Conservation (phyloP, 192 early-diverging fungal species). For the Coemansia sp. region DNA sequence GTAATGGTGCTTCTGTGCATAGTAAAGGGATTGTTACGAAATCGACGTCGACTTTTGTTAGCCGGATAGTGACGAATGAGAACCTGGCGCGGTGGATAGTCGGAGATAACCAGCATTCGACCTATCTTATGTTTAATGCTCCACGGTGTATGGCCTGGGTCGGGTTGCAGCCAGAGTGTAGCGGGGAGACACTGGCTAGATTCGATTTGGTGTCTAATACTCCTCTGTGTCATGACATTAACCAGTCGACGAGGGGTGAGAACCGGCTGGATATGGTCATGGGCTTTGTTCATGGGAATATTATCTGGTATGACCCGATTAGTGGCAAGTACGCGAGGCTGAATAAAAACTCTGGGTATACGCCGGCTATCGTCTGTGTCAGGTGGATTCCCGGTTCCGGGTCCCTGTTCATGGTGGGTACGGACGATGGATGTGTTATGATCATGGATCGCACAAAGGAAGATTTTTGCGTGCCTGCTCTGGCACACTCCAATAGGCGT, state of each 20-base stretch:
- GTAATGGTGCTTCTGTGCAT: constrained; percentile 32
- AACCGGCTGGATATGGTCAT: constrained; percentile 83
- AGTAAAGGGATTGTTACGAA: constrained; percentile 69
- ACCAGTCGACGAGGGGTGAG: constrained; percentile 63
- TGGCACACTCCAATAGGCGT: constrained; percentile 10
- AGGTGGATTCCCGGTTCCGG: constrained; percentile 91
- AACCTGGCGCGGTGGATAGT: constrained; percentile 55
- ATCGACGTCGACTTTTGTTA: constrained; percentile 71
- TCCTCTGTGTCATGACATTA: constrained; percentile 86
- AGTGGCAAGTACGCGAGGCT: constrained; percentile 80
- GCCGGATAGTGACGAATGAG: constrained; percentile 69
- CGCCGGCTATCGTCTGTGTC: constrained; percentile 71
- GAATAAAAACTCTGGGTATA: constrained; percentile 78
- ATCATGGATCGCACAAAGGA: constrained; percentile 86
- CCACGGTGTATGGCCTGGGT: constrained; percentile 22
- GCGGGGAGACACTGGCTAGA: constrained; percentile 71
- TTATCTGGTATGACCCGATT: constrained; percentile 83
- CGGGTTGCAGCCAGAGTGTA: constrained; percentile 39
- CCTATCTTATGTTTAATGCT: constrained; percentile 38
- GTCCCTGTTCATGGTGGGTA: constrained; percentile 79
- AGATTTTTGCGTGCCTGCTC: constrained; percentile 56
- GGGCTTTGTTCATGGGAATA: constrained; percentile 77
- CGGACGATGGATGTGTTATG: constrained; percentile 79
- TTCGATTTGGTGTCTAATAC: constrained; percentile 72
- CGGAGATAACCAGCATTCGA: constrained; percentile 9